Base-by-base conservation (phyloP, 1,139 yeast genomes). In the Yamadazyma dendronema region DNA sequence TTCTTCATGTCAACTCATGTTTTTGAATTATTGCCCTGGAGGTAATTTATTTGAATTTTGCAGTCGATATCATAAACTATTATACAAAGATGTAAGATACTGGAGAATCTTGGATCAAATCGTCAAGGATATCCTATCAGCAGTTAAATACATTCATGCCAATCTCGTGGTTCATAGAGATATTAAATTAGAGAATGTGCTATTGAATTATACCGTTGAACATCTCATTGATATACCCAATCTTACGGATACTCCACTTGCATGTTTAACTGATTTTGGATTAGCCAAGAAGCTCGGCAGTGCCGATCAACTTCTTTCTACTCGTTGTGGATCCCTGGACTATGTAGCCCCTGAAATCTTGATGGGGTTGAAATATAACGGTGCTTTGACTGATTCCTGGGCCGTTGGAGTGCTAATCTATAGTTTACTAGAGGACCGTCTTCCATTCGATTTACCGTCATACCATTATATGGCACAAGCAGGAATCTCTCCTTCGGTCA, bases 281-380 rank as follows among this genome's bases (percentile, higher is more conserved):
- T 71, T 92, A 19, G 84, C 96, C 11, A 81, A 88, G 49, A 66
- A 70, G 37, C 72, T 90, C 15, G 77, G 74, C 33, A 73, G 76
- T 1, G 67, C 64, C 0, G 68, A 75, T 44, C 87, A 89, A 28
- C 50, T 83, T 39, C 69, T 94, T 21, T 72, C 84, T 2, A 90
- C 97, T 1, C 65, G 97, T 41, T 92, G 98, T 60, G 98, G 98
- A 0, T 85, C 96, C 1, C 96, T 88, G 47, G 97, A 92, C 57
- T 92, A 92, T 50, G 95, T 92, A 2, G 82, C 96, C 0, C 98
- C 97, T 0, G 98, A 92, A 57, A 65, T 92, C 25, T 65, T 92
- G 29, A 79, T 92, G 81, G 97, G 97, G 0, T 71, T 87, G 41
- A 82, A 87, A 14, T 92, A 92, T 54, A 90, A 90, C 53, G 98